Evolutionary conservation across 208 protist genomes (phyloP).

Genomic region (Trypanosoma vivax): DNA sequence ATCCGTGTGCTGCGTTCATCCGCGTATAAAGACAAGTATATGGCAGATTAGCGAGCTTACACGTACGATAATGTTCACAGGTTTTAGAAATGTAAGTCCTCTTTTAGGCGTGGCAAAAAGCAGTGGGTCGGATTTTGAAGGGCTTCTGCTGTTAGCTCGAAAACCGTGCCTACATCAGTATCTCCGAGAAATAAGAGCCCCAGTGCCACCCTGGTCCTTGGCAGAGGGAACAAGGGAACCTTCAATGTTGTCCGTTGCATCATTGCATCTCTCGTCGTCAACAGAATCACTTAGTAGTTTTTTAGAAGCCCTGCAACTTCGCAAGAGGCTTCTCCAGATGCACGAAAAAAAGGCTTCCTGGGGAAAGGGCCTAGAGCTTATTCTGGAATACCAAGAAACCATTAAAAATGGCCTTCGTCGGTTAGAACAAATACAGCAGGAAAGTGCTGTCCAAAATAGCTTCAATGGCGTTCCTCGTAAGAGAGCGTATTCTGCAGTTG

Average conservation of each 20-base stretch:
- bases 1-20: conserved; percentile 30
- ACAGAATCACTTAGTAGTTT: conserved; percentile 18
- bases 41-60: conserved; percentile 31
- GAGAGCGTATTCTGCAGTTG: not conserved
- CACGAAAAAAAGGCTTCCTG: not conserved
- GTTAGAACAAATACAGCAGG: not conserved
- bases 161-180: not conserved
- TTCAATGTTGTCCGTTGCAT: too few species aligned
- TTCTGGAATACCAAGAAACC: conserved; percentile 4
- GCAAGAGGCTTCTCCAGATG: conserved; percentile 13
- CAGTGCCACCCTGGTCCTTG: conserved; percentile 16
- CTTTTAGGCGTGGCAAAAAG: not conserved
- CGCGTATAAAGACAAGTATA: conserved; percentile 22
- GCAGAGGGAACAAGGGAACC: too few species aligned
- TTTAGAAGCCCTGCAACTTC: conserved; percentile 16
- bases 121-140: not conserved
- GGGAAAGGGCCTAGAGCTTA: conserved; percentile 1
- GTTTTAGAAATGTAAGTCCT: conserved; percentile 3
- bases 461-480: not conserved
- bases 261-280: conserved; percentile 13
- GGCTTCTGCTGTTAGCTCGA: conserved; percentile 4
- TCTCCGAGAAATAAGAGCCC: not conserved
- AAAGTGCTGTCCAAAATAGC: not conserved
- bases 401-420: conserved; percentile 7
- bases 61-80: conserved; percentile 26